Base-by-base conservation (phyloP, 208 protist species). In the Wallacemonas rigidus region DNA sequence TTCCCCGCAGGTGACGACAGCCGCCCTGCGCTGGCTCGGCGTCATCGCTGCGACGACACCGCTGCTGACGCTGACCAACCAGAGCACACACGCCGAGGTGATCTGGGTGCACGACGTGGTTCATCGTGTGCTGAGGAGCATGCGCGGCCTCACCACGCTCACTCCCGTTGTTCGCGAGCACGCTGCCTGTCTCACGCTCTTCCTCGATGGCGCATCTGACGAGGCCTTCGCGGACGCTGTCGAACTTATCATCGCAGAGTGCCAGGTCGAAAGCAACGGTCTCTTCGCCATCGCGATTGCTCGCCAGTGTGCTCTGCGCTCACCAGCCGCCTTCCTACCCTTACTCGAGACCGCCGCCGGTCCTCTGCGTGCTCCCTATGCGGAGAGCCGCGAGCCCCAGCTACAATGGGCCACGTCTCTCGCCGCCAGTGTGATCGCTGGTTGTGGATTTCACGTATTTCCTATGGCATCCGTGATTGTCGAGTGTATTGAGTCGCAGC, bases 181-280 rank as follows among this genome's bases (percentile, higher is more conserved):
- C 50, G 60, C 60, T 8, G 60, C 60, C n/a, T 3, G 2, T 5
- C 8, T 65, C 15, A 41, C 60, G 38, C 60, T 65, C 40, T 45
- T 65, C 60, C 60, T 65, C 40, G 60, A 65, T 17, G 41, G 60
- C 41, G 60, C 43, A 8, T 65, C 60, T 12, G 60, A 45, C 2
- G 41, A 3, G 4, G 60, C 60, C 60, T 65, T 65, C 36, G 11
- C 41, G 6, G 36, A 17, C 14, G 60, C 41, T 9, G 15, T 65
- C 8, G 40, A 44, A 15, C 36, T 65, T 4, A 65, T 65, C 60
- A 17, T 48, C 40, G 60, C 60, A 3, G 60, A 65, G 40, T 65
- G 60, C 43, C 60, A 41, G n/a, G 11, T 50, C 41, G 60, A 65
- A 41, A 65, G 60, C 60, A 65, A 65, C 43, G 60, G 60, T 5